Percentiles rank a stretch among this genome's conserved stretches.
phyloP scores from a whole-genome alignment of 1,284 basidiomycete species.

The Trichosporon coremiiforme region DNA sequence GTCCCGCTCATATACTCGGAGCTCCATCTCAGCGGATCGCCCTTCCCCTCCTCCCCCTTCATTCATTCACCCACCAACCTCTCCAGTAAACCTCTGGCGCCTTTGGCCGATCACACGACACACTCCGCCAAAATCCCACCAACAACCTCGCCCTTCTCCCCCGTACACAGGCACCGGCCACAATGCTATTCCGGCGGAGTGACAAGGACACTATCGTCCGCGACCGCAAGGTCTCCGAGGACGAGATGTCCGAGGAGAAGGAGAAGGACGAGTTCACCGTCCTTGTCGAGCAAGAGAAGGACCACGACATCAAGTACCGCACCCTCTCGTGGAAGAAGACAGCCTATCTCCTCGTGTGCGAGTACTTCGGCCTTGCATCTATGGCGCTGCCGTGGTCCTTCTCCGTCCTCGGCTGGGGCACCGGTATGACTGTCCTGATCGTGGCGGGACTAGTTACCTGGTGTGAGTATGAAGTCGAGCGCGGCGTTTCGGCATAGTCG shows the following conservation, averaged over 20 bases:
- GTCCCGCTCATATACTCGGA: neutral
- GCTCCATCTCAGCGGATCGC: neutral
- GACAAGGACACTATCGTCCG: neutral
- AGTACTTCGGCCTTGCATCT: constrained; percentile 54
- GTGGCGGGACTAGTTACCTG: constrained; percentile 59
- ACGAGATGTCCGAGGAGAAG: neutral
- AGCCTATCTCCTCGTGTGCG: constrained; percentile 47
- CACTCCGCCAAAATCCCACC: neutral
- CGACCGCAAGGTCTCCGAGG: neutral
- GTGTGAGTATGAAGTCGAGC: constrained; percentile 36
- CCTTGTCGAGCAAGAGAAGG: constrained; percentile 39
- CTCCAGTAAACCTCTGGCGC: neutral
- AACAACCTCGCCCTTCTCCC: too few relatives aligned
- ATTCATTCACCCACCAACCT: neutral
- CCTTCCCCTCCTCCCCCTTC: neutral
- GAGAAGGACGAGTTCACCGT: constrained; percentile 32
- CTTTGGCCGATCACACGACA: neutral
- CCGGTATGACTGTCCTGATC: constrained; percentile 61
- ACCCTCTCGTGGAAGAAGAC: constrained; percentile 52
- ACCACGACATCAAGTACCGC: constrained; percentile 37
- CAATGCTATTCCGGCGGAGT: neutral
- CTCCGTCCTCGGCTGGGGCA: constrained; percentile 46
- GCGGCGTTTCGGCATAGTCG: too few relatives aligned
- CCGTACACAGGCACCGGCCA: neutral
- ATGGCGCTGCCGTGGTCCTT: constrained; percentile 47